These are phyloP conservation scores for Paecilomyces dactylethromorphus DNA, from an alignment of 2,329 filamentous ascomycete species.

Conservation along the genomic window DNA sequence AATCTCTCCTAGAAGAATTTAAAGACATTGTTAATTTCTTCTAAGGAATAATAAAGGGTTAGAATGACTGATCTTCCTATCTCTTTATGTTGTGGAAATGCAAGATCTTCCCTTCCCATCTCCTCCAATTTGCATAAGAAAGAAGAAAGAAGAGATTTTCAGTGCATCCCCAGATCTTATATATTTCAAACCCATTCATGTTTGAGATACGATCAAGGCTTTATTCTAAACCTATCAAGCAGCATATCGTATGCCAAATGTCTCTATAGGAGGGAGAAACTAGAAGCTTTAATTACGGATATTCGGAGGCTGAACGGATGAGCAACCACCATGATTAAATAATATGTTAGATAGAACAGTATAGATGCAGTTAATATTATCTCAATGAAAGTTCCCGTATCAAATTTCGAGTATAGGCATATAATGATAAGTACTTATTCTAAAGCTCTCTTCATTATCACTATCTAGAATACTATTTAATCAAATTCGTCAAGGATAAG, in stretches of 20 bases:
- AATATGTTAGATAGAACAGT: too few relatives aligned
- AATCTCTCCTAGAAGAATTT: slow-evolving; percentile 33
- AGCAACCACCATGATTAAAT: too few relatives aligned
- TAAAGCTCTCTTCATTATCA: too few relatives aligned
- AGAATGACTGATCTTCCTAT: not conserved
- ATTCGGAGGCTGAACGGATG: too few relatives aligned
- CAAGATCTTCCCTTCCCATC: not conserved
- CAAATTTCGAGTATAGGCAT: too few relatives aligned
- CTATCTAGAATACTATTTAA: too few relatives aligned
- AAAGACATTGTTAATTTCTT: slow-evolving; percentile 34
- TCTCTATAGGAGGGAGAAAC: too few relatives aligned
- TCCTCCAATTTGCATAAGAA: not conserved
- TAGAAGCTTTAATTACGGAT: too few relatives aligned
- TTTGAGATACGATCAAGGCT: not conserved
- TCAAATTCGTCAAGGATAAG: too few relatives aligned
- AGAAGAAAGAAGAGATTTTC: not conserved
- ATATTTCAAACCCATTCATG: not conserved
- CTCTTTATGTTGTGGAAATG: not conserved
- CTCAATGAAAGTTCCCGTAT: too few relatives aligned
- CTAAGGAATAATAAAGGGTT: slow-evolving; percentile 7
- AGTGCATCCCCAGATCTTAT: not conserved
- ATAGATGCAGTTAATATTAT: too few relatives aligned
- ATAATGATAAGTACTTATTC: too few relatives aligned
- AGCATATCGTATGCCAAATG: not conserved
- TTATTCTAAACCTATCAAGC: not conserved